Evolutionary conservation across 2,329 filamentous ascomycete species (phyloP), one percentile per base, ranked within the genome.

Genomic region (Lasiodiplodia sp.): DNA sequence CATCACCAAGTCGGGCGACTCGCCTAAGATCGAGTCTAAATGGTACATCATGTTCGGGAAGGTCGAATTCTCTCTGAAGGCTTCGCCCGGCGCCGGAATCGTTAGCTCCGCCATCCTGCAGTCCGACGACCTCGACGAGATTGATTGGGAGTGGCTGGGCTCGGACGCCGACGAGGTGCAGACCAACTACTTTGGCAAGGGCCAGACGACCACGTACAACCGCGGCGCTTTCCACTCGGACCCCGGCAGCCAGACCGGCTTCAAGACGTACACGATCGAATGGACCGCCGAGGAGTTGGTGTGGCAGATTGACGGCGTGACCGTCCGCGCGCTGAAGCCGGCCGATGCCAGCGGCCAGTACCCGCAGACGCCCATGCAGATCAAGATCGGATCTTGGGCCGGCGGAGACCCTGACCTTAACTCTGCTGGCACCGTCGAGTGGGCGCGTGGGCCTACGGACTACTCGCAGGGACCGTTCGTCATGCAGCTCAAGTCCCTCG

Each of bases 31-130:
- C 70, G 87, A 87, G 72, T 97, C 94, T 70, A 88, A 96, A 75
- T 98, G 97, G 88, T 98, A 97, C 85, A 97, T 99, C 83, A 98
- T 99, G 96, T 99, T 97, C 79, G 96, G 96, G 73, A 92, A 91
- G 71, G 92, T 97, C 76, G 92, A 97, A 72, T 88, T 94, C 73
- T 90, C 88, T 38, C 86, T 97, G 84, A 94, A 95, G 81, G 89
- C 93, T 31, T 94, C 96, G 11, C 91, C 94, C 0, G 96, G 96
- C 8, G 89, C 88, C 11, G 96, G 96, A 69, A 97, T 99, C 74
- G 94, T 99, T 72, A 97, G 93, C 79, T 96, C 93, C 56, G 87
- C 96, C 14, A 93, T 99, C 10, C 84, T 99, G 72, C 91, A 97
- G 81, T 97, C 94, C 16, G 95, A 98, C 79, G 88, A 88, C 75